phyloP scores from a whole-genome alignment of 2,329 filamentous ascomycete species.

The Scortechinia acanthostroma region DNA sequence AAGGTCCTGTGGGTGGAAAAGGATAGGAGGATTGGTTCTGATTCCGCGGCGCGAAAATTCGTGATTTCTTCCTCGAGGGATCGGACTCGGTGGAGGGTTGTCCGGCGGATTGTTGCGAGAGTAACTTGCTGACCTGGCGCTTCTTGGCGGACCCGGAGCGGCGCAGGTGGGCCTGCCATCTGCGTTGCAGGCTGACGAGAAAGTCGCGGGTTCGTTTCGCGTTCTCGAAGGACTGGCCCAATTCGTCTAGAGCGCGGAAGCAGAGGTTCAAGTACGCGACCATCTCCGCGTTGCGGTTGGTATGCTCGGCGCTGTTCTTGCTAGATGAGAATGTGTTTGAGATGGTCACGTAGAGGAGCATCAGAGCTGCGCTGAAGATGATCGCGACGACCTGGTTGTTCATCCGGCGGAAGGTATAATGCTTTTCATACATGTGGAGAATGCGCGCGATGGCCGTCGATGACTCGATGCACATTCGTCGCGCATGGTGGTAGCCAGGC shows the following conservation, averaged over 20 bases:
- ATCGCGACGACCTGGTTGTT: constrained; percentile 32
- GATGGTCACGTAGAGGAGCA: constrained; percentile 18
- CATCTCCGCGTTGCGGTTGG: constrained; percentile 10
- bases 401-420: constrained; percentile 29
- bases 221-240: constrained; percentile 27
- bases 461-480: constrained; percentile 29
- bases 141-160: not conserved
- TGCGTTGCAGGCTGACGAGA: constrained; percentile 23
- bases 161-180: constrained; percentile 12
- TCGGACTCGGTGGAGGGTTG: not conserved
- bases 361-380: constrained; percentile 29
- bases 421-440: constrained; percentile 26
- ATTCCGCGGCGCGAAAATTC: not conserved
- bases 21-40: not conserved
- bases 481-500: constrained; percentile 30
- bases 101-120: not conserved
- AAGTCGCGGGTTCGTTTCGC: constrained; percentile 27
- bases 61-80: not conserved
- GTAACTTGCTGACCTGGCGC: not conserved
- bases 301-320: not conserved
- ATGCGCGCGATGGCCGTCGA: constrained; percentile 27
- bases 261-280: constrained; percentile 25
- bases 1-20: not conserved
- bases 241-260: constrained; percentile 28
- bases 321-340: too few relatives aligned